Conservation (phyloP, 331 rosid species). For the Telfairia occidentalis region DNA sequence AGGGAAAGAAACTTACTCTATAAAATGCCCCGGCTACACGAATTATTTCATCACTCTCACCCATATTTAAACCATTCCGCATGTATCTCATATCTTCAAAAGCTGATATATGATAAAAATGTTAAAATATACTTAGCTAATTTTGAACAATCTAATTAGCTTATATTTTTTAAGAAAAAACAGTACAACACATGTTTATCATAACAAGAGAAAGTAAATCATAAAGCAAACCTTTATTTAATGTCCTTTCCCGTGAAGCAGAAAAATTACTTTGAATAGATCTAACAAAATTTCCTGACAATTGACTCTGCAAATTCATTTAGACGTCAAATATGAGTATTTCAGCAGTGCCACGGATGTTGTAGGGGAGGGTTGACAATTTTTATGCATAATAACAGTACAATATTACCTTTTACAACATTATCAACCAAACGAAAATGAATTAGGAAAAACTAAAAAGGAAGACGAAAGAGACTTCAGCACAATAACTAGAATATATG, state of each 20-base stretch:
- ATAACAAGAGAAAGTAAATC: not conserved
- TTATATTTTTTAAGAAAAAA: not conserved
- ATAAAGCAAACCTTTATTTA: conserved; percentile 14
- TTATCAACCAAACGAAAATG: not conserved
- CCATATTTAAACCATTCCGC: conserved; percentile 42
- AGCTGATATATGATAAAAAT: conserved; percentile 30
- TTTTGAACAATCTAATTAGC: not conserved
- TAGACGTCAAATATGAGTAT: not conserved
- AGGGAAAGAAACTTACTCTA: conserved; percentile 34
- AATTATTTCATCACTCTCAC: conserved; percentile 30
- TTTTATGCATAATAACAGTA: not conserved
- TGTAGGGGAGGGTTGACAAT: not conserved
- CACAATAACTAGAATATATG: not conserved
- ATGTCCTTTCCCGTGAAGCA: conserved; percentile 22
- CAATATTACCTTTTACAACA: not conserved
- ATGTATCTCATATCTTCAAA: conserved; percentile 29
- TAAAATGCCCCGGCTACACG: conserved; percentile 43
- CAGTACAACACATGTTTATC: not conserved
- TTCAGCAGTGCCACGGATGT: not conserved
- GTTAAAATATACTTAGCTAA: not conserved
- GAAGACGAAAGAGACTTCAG: not conserved
- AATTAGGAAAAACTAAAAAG: not conserved
- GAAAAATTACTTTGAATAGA: conserved; percentile 19
- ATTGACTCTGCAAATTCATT: conserved; percentile 19
- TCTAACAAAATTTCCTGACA: conserved; percentile 18